Evolutionary conservation across 768 basidiomycete genomes (phyloP).

Genomic region (Calocybe indica): DNA sequence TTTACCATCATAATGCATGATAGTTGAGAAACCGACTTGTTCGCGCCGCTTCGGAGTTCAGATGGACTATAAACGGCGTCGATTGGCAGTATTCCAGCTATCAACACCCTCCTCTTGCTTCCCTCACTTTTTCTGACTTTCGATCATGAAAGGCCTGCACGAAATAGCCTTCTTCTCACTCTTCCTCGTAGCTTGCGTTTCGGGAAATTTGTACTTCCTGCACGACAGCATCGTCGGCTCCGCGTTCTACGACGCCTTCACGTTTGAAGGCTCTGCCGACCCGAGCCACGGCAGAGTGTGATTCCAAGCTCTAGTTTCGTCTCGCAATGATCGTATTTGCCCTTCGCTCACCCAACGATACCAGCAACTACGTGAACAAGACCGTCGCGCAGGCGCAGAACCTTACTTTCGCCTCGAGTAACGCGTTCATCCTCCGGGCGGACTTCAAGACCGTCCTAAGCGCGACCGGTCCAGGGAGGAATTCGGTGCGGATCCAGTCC

Average conservation of each 20-base stretch:
- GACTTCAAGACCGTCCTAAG: constrained; percentile 35
- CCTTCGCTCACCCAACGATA: not conserved
- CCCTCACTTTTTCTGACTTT: too few relatives aligned
- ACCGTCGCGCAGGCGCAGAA: constrained; percentile 18
- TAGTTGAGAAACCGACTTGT: too few relatives aligned
- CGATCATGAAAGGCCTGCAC: too few relatives aligned
- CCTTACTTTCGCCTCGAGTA: constrained; percentile 36
- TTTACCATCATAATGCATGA: too few relatives aligned
- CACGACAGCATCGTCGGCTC: constrained; percentile 12
- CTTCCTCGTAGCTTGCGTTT: too few relatives aligned
- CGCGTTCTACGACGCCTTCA: not conserved
- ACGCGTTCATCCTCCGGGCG: constrained; percentile 40
- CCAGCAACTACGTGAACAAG: not conserved
- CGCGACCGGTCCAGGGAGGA: constrained; percentile 38
- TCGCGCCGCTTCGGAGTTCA: too few relatives aligned
- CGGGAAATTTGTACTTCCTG: constrained; percentile 15
- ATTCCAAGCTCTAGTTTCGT: not conserved
- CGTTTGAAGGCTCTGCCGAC: not conserved
- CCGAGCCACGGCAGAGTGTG: constrained; percentile 1
- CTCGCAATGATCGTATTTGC: not conserved
- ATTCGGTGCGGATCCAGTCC: constrained; percentile 21
- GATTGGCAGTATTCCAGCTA: too few relatives aligned
- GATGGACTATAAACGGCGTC: too few relatives aligned
- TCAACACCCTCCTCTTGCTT: too few relatives aligned
- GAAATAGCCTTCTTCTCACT: too few relatives aligned